Conservation (phyloP, 192 early-diverging fungal species). For the Rhizoclosmatium sp. region DNA sequence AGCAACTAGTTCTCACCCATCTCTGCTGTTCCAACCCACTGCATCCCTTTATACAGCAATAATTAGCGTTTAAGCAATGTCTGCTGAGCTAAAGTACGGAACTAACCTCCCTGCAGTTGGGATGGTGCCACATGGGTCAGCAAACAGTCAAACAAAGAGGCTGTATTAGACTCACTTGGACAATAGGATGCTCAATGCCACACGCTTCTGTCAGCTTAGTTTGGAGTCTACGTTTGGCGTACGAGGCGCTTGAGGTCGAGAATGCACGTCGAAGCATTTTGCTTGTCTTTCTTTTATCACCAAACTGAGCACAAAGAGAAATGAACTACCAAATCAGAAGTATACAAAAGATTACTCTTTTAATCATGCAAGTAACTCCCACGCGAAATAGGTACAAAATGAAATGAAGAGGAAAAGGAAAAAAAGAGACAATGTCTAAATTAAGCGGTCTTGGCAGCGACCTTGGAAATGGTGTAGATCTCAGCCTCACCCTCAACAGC, state of each 20-base stretch:
- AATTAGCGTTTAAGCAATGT: background rate
- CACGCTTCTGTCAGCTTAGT: slow-evolving; percentile 29
- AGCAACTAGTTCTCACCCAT: slow-evolving; percentile 12
- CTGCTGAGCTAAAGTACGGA: background rate
- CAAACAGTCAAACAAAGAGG: background rate
- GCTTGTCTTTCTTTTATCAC: background rate
- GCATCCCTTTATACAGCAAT: slow-evolving; percentile 14
- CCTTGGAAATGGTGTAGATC: background rate
- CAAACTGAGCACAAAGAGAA: no score
- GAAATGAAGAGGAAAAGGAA: slow-evolving; percentile 8
- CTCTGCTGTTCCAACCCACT: slow-evolving; percentile 34
- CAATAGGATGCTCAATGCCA: slow-evolving; percentile 35
- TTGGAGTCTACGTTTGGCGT: background rate
- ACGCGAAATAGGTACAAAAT: background rate
- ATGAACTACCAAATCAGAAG: no score
- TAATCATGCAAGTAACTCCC: background rate
- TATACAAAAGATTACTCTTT: no score
- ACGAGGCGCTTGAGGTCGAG: background rate
- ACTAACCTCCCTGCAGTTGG: slow-evolving; percentile 2
- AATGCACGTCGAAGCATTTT: background rate
- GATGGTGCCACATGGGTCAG: background rate
- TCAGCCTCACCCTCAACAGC: slow-evolving; percentile 27
- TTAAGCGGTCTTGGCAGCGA: background rate
- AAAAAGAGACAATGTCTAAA: background rate
- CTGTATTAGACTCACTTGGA: background rate